phyloP scores from a whole-genome alignment of 1,284 basidiomycete species.

The Heterobasidion irregulare region DNA sequence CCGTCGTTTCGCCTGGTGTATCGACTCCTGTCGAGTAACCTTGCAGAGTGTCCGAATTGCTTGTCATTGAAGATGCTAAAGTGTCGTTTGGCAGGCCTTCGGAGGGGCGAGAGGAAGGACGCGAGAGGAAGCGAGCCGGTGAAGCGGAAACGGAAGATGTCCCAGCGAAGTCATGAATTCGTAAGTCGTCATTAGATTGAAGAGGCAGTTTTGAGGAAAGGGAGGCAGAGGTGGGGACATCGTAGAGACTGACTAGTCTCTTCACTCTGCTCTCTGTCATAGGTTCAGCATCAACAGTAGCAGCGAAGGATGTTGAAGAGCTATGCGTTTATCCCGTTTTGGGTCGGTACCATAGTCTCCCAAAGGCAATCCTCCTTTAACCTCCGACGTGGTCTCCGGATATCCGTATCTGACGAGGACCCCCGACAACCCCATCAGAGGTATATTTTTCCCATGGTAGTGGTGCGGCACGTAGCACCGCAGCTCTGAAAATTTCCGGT shows the following conservation, averaged over 20 bases:
- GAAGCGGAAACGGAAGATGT: neutral
- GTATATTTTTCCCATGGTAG: too few species aligned
- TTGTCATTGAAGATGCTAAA: neutral
- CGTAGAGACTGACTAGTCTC: neutral
- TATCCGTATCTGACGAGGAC: too few species aligned
- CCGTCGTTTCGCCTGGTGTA: neutral
- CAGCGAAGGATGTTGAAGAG: neutral
- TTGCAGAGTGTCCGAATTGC: neutral
- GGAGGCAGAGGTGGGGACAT: neutral
- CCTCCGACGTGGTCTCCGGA: too few species aligned
- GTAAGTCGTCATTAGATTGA: too few species aligned
- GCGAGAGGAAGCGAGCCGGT: slow-evolving; percentile 1
- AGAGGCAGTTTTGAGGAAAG: neutral
- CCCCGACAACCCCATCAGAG: too few species aligned
- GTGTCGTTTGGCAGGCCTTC: neutral
- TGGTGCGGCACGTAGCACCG: too few species aligned
- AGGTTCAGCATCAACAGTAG: neutral
- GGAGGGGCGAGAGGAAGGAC: neutral
- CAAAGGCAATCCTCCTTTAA: too few species aligned
- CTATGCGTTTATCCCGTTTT: neutral
- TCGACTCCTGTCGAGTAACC: neutral
- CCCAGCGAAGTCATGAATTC: neutral
- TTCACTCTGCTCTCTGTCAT: slow-evolving; percentile 2
- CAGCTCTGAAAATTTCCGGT: too few species aligned
- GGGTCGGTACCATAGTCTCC: too few species aligned